Conservation (phyloP, 1,284 basidiomycete species). For the Rhodotorula sp. region DNA sequence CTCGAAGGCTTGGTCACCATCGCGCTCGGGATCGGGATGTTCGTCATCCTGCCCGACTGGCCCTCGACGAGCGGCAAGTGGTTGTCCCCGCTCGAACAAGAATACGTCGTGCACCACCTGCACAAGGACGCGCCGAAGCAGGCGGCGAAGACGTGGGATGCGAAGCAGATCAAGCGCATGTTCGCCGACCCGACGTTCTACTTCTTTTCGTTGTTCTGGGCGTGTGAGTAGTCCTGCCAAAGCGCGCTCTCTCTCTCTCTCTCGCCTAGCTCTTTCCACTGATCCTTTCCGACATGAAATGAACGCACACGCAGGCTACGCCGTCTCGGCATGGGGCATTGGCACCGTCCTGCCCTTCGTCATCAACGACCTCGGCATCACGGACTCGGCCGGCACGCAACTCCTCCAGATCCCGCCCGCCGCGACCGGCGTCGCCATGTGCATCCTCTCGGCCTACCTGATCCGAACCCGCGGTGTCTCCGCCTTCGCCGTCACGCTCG, state of each 20-base stretch:
- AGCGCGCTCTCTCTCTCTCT: no score
- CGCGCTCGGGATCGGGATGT: constrained; percentile 6
- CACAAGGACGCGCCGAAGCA: constrained; percentile 15
- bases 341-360: constrained; percentile 13
- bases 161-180: background rate
- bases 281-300: no score
- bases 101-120: background rate
- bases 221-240: background rate
- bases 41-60: constrained; percentile 11
- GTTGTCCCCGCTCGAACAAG: constrained; percentile 18
- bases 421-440: constrained; percentile 9
- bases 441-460: constrained; percentile 9
- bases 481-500: constrained; percentile 3
- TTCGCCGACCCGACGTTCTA: constrained; percentile 9
- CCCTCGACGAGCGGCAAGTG: constrained; percentile 19
- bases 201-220: constrained; percentile 10
- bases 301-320: background rate
- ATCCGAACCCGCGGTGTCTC: constrained; percentile 5
- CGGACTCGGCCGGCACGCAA: constrained; percentile 11
- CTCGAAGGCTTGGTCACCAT: constrained; percentile 14
- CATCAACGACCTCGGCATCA: constrained; percentile 6
- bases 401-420: constrained; percentile 23
- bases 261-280: no score
- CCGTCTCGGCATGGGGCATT: constrained; percentile 12
- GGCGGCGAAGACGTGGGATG: constrained; percentile 7